A percentile compares a stretch with the other conserved stretches of the same genome.
phyloP scores from a whole-genome alignment of 176 grass and related monocot species.

The Oryza glumipatula region DNA sequence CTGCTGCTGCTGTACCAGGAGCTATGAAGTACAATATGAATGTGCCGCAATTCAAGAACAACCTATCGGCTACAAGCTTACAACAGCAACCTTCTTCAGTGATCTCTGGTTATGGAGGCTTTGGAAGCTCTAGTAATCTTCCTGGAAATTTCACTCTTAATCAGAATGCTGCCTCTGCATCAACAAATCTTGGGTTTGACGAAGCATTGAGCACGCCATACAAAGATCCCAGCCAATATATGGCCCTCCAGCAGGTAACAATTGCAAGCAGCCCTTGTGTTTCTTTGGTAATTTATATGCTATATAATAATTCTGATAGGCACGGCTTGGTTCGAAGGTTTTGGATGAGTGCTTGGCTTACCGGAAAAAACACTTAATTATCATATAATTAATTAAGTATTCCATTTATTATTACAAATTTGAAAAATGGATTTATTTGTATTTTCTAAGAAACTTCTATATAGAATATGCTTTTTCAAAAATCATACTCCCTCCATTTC shows the following conservation, averaged over 20 bases:
- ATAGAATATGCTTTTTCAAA: too few relatives aligned
- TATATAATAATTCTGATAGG: neutral
- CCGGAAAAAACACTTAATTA: too few relatives aligned
- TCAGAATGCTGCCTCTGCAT: conserved; percentile 57
- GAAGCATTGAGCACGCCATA: conserved; percentile 80
- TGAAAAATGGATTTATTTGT: too few relatives aligned
- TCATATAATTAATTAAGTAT: too few relatives aligned
- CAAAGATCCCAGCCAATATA: conserved; percentile 83
- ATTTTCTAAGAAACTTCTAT: too few relatives aligned
- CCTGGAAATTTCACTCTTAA: conserved; percentile 70
- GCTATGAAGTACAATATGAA: conserved; percentile 84
- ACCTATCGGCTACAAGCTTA: conserved; percentile 65
- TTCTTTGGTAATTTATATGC: neutral
- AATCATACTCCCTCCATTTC: too few relatives aligned
- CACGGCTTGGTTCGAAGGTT: too few relatives aligned
- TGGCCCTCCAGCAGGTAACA: conserved; percentile 91
- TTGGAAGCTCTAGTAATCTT: conserved; percentile 76
- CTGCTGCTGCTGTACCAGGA: conserved; percentile 55
- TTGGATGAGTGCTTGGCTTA: too few relatives aligned
- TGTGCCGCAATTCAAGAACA: conserved; percentile 83
- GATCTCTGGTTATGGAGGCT: conserved; percentile 81
- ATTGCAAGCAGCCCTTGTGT: neutral
- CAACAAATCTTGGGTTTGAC: conserved; percentile 78
- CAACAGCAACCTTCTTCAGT: conserved; percentile 64
- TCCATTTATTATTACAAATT: too few relatives aligned